Conservation (phyloP, 176 grass and related monocot species). For the Zizania latifolia region DNA sequence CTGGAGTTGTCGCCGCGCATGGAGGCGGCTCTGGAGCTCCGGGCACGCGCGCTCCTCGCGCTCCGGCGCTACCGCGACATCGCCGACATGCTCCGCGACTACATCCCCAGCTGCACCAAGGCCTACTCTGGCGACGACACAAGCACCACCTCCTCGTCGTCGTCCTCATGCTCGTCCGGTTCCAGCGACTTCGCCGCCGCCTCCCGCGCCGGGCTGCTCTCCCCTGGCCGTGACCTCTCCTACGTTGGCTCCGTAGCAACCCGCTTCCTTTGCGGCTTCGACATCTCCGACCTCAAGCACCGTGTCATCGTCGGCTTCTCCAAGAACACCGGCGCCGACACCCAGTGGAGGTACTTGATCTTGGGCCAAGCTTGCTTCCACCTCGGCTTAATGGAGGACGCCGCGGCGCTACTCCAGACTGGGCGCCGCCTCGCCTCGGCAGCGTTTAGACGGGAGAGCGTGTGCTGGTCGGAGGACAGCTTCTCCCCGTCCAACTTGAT, state of each 20-base stretch:
- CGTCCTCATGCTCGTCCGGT: conserved; percentile 23
- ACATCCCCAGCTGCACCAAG: conserved; percentile 71
- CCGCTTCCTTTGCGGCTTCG: conserved; percentile 61
- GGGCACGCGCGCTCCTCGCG: conserved; percentile 57
- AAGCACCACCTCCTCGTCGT: not conserved
- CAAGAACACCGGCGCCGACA: conserved; percentile 31
- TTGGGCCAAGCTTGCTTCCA: conserved; percentile 91
- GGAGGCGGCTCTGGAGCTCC: conserved; percentile 74
- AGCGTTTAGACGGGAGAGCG: conserved; percentile 72
- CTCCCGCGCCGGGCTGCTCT: conserved; percentile 48
- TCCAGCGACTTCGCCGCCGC: conserved; percentile 31
- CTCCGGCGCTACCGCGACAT: conserved; percentile 81
- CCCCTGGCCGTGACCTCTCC: conserved; percentile 38
- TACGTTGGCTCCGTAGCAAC: conserved; percentile 13
- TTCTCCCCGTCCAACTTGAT: conserved; percentile 34
- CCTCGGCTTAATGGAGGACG: conserved; percentile 88
- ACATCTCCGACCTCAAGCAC: conserved; percentile 60
- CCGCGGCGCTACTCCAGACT: conserved; percentile 67
- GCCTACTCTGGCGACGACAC: conserved; percentile 18
- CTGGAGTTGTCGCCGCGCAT: conserved; percentile 61
- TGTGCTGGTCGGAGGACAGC: conserved; percentile 74
- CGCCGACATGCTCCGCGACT: conserved; percentile 80
- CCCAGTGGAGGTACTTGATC: conserved; percentile 77
- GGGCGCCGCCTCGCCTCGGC: conserved; percentile 77
- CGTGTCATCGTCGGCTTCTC: conserved; percentile 54